Conservation (phyloP, 306 rosid species). For the Crotalaria pallida region DNA sequence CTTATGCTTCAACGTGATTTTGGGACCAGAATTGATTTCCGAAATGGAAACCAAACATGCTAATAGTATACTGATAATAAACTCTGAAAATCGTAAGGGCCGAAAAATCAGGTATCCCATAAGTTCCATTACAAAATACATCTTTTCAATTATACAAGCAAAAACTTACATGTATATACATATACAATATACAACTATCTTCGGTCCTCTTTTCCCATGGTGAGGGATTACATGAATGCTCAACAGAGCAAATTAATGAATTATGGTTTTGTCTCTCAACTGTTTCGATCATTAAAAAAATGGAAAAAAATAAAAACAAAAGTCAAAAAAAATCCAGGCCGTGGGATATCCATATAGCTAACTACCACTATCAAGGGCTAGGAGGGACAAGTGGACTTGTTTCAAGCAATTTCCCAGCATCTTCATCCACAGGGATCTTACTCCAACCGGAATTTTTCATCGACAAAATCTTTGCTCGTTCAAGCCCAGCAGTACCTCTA, state of each 20-base stretch:
- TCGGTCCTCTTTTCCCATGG: not conserved
- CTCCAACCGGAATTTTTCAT: slow-evolving; percentile 71
- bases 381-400: slow-evolving; percentile 26
- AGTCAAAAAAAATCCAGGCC: not conserved
- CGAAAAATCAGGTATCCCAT: too few relatives aligned
- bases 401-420: slow-evolving; percentile 40
- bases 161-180: slow-evolving; percentile 32
- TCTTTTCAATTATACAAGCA: slow-evolving; percentile 20
- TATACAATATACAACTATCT: slow-evolving; percentile 28
- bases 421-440: slow-evolving; percentile 59
- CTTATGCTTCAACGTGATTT: too few relatives aligned
- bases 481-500: slow-evolving; percentile 66
- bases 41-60: too few relatives aligned
- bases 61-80: too few relatives aligned
- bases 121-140: not conserved
- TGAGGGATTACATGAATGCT: slow-evolving; percentile 26
- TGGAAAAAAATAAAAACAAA: not conserved
- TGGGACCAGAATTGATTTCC: too few relatives aligned
- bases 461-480: slow-evolving; percentile 54
- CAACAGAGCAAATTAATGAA: slow-evolving; percentile 30
- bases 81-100: too few relatives aligned
- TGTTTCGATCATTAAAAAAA: slow-evolving; percentile 22
- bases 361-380: slow-evolving; percentile 39
- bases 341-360: slow-evolving; percentile 22
- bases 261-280: slow-evolving; percentile 10